phyloP scores from a whole-genome alignment of 306 rosid species.

The Alnus rubra region DNA sequence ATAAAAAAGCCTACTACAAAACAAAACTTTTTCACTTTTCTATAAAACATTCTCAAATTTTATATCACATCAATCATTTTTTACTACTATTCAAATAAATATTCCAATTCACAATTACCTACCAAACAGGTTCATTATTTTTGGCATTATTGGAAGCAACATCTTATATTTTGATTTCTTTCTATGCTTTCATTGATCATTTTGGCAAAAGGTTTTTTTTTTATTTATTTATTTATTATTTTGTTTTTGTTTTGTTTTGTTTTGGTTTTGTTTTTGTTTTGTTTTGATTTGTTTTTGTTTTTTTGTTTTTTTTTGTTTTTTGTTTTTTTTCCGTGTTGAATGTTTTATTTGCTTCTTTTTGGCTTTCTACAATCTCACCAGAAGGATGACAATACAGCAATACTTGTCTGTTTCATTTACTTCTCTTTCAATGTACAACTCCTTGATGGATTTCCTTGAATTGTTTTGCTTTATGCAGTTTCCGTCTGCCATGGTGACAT shows the following conservation, averaged over 20 bases:
- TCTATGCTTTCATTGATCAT: background rate
- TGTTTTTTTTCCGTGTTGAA: background rate
- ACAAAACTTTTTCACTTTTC: too few species aligned
- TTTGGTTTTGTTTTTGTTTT: too few species aligned
- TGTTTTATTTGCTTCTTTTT: background rate
- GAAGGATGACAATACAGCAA: constrained; percentile 8
- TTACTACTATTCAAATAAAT: too few species aligned
- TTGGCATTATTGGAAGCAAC: background rate
- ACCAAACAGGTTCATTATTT: background rate
- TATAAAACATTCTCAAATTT: too few species aligned
- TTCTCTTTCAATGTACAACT: background rate
- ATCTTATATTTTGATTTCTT: background rate
- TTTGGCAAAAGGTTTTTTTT: background rate
- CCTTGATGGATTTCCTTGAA: background rate
- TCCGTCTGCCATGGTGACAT: constrained; percentile 47
- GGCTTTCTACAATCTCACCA: background rate
- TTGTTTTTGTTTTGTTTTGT: too few species aligned
- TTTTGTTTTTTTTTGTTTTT: too few species aligned
- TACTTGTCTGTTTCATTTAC: constrained; percentile 2
- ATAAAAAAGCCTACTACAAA: too few species aligned
- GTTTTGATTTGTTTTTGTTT: too few species aligned
- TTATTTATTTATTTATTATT: too few species aligned
- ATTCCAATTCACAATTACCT: too few species aligned
- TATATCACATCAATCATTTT: too few species aligned
- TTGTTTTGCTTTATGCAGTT: constrained; percentile 45